Evolutionary conservation across 2,329 filamentous ascomycete species (phyloP).

Genomic region (Talaromyces sp.): DNA sequence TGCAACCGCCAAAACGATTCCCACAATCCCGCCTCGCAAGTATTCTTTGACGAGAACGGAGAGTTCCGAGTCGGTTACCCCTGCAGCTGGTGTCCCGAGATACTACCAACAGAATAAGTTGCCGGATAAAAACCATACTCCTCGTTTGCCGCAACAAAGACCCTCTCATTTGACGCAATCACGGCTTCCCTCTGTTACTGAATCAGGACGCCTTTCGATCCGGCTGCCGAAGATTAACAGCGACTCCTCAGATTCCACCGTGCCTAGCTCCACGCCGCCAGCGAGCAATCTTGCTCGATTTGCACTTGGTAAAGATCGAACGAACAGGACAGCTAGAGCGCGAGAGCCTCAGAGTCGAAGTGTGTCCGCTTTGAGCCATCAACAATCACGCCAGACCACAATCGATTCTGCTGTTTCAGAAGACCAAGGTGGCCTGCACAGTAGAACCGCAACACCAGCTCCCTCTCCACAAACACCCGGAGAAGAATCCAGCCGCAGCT

Average conservation of each 20-base stretch:
- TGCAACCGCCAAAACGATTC: neutral
- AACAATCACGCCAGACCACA: neutral
- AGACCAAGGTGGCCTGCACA: neutral
- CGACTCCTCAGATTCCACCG: neutral
- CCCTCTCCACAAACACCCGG: constrained; percentile 8
- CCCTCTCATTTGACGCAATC: constrained; percentile 5
- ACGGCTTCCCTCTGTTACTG: constrained; percentile 6
- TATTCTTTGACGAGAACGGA: constrained; percentile 11
- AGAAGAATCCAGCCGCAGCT: constrained; percentile 15
- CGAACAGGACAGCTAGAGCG: neutral
- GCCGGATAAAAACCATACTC: neutral
- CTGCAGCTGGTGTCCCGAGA: neutral
- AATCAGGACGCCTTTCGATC: neutral
- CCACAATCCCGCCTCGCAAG: constrained; percentile 11
- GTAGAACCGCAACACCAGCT: constrained; percentile 4
- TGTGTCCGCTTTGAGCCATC: neutral
- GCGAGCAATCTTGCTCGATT: constrained; percentile 8
- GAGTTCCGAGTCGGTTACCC: neutral
- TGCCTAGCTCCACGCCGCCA: neutral
- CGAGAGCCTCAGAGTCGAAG: neutral
- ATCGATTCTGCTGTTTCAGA: neutral
- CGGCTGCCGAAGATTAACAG: constrained; percentile 8
- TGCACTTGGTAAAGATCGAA: constrained; percentile 9
- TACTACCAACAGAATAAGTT: constrained; percentile 1
- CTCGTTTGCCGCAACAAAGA: constrained; percentile 8